Evolutionary conservation across 805 yeast species (phyloP), one percentile per base, ranked within the genome.

Genomic region (Candida piceae): DNA sequence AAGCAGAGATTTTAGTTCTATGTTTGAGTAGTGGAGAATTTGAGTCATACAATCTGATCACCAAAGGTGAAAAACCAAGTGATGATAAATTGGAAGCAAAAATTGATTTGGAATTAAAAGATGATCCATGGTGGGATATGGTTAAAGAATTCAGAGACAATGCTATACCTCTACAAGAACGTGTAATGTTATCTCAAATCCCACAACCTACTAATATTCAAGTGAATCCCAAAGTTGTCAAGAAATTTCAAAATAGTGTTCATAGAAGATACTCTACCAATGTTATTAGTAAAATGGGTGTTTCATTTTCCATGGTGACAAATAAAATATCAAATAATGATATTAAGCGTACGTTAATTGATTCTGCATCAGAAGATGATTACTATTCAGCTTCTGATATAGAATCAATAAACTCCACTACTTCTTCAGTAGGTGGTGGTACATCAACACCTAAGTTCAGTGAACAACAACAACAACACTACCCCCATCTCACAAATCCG

Each of bases 71-170:
- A 19, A 60, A 55, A 13, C 29, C 27, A 16, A 70, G 58, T 42
- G 63, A 63, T 16, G 31, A 53, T 0, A 40, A 36, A 3, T 58
- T 52, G 23, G 50, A 64, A 16, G 71, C 69, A 2, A 66, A 63
- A 19, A 75, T 88, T 7, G 72, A 80, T 32, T 44, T 52, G 11
- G 56, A 66, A 0, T 60, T 90, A 33, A 64, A 63, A 16, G 63
- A 68, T n/a, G 89, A 84, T 39, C 81, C 76, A 35, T 90, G 97
- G 97, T 93, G 96, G 96, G 62, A 62, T 31, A 80, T 80, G 38
- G 62, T 87, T 36, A 63, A 68, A 25, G 75, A 70, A 31, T 79
- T 84, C 1, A 70, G 96, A 39, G 48, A 32, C 3, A 20, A 40
- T 9, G 31, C 40, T 3, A 28, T 21, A 1, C 24, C 36, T n/a